Evolutionary conservation across 2,329 filamentous ascomycete species (phyloP), one percentile per base, ranked within the genome.

Genomic region (Tolypocladium album): DNA sequence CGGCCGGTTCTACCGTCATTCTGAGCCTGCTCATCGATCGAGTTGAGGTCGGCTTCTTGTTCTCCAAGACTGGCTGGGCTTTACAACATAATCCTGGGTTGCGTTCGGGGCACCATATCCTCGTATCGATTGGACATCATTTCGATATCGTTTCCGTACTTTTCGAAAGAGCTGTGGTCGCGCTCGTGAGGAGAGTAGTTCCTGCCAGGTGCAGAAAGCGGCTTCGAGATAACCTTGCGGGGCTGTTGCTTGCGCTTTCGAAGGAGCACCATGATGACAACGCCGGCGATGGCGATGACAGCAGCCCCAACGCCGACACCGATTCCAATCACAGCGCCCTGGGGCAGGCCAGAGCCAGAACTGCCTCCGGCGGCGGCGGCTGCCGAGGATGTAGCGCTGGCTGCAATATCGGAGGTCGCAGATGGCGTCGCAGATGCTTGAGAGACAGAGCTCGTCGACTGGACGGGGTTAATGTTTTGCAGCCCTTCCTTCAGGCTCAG

Each of bases 111-210:
- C 27, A 81, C 66, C 80, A 84, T 81, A 63, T 85, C 82, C 68
- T 85, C 82, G 63, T 85, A 85, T 50, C 80, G 76, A 61, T 79
- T 76, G 4, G 80, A 76, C 61, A 78, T 77, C 66, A 78, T 72
- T 64, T 84, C 81, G 52, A 83, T 73, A 55, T 81, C 79, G 20
- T 71, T 67, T 55, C 72, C 69, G 13, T 71, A 72, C 53, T 73
- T 70, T 59, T 77, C 75, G 53, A 72, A 70, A n/a, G 71, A 71
- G 58, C 67, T 67, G 61, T 72, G 68, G 36, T 74, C 74, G 24
- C 71, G 67, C 9, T 64, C 68, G 39, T 73, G 71, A 59, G 31
- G 50, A 20, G 20, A 20, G 20, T 75, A 78, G 24, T 67, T 65
- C 24, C 67, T 74, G 17, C 78, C 79, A 5, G 76, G 74, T 20